Evolutionary conservation across 805 yeast genomes (phyloP).

Genomic region (Ogataea haglerorum): DNA sequence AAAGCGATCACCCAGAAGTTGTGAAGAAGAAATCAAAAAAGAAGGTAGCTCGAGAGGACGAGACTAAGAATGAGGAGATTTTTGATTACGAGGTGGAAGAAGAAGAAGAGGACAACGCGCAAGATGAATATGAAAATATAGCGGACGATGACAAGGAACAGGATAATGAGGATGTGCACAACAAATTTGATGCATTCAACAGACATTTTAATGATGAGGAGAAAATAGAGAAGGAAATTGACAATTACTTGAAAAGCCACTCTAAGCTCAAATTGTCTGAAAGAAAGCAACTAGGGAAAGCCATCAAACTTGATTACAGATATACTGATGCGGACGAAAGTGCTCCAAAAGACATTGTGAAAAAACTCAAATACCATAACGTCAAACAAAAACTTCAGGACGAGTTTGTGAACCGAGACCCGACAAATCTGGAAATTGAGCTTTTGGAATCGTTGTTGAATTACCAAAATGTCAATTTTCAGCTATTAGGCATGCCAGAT

Average conservation of each 20-base stretch:
- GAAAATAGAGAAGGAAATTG: conserved; percentile 33
- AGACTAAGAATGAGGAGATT: conserved; percentile 5
- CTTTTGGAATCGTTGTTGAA: conserved; percentile 64
- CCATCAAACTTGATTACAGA: conserved; percentile 32
- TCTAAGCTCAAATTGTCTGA: conserved; percentile 8
- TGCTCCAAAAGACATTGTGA: conserved; percentile 7
- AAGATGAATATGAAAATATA: conserved; percentile 9
- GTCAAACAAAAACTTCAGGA: conserved; percentile 48
- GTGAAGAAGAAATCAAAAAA: background rate
- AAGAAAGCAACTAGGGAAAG: conserved; percentile 12
- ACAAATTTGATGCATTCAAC: conserved; percentile 65
- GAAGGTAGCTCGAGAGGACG: conserved; percentile 16
- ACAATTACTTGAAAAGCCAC: conserved; percentile 17
- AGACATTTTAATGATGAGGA: conserved; percentile 62
- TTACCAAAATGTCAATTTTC: conserved; percentile 69
- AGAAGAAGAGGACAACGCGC: background rate
- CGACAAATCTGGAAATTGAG: conserved; percentile 43
- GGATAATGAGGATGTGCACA: conserved; percentile 29
- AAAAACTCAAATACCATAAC: conserved; percentile 33
- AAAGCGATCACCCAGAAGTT: conserved; percentile 21
- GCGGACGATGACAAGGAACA: conserved; percentile 26
- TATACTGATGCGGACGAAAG: conserved; percentile 1
- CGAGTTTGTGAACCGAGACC: conserved; percentile 28
- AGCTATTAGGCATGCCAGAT: conserved; percentile 44
- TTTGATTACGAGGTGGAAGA: conserved; percentile 1